A percentile compares a stretch with the other conserved stretches of the same genome.
Conservation (phyloP, 2,329 filamentous ascomycete genomes). For the Rhynchosporium agropyri region DNA sequence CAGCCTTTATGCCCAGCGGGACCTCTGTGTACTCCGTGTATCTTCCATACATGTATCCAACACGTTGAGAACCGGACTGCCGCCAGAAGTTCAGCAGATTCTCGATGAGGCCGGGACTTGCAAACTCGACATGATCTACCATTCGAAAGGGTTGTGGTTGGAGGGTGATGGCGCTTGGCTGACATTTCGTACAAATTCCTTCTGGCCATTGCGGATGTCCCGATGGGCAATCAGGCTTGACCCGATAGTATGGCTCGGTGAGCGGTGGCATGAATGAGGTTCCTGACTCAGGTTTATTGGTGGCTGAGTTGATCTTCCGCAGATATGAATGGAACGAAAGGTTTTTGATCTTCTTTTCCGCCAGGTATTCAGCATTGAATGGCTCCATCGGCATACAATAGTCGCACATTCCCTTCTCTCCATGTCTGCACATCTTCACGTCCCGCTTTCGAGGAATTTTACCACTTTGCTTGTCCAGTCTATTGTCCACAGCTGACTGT, state of each 20-base stretch:
- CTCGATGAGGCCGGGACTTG: slow-evolving; percentile 81
- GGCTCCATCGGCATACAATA: slow-evolving; percentile 98
- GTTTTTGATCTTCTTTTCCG: slow-evolving; percentile 98
- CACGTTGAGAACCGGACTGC: slow-evolving; percentile 76
- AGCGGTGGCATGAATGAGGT: slow-evolving; percentile 96
- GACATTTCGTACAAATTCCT: slow-evolving; percentile 97
- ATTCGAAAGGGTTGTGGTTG: slow-evolving; percentile 93
- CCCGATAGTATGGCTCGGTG: slow-evolving; percentile 88
- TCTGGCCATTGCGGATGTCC: slow-evolving; percentile 94
- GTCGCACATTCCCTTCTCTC: slow-evolving; percentile 98
- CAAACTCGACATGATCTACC: slow-evolving; percentile 98
- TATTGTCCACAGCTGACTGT: slow-evolving; percentile 85
- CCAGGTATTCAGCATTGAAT: slow-evolving; percentile 84
- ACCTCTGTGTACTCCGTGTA: slow-evolving; percentile 92
- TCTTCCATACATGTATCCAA: slow-evolving; percentile 89
- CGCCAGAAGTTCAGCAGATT: slow-evolving; percentile 92
- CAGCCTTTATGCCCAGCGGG: slow-evolving; percentile 89
- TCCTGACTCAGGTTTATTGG: slow-evolving; percentile 92
- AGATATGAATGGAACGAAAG: slow-evolving; percentile 94
- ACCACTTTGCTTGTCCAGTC: slow-evolving; percentile 82
- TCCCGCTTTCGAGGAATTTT: slow-evolving; percentile 81
- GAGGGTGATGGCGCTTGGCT: slow-evolving; percentile 93
- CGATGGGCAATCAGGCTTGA: slow-evolving; percentile 85
- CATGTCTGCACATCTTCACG: slow-evolving; percentile 89
- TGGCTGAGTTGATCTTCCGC: slow-evolving; percentile 91